Percentiles rank a stretch among this genome's conserved stretches.
Evolutionary conservation across 108 stramenopile species (phyloP).

Genomic region (Nannochloropsis salina): DNA sequence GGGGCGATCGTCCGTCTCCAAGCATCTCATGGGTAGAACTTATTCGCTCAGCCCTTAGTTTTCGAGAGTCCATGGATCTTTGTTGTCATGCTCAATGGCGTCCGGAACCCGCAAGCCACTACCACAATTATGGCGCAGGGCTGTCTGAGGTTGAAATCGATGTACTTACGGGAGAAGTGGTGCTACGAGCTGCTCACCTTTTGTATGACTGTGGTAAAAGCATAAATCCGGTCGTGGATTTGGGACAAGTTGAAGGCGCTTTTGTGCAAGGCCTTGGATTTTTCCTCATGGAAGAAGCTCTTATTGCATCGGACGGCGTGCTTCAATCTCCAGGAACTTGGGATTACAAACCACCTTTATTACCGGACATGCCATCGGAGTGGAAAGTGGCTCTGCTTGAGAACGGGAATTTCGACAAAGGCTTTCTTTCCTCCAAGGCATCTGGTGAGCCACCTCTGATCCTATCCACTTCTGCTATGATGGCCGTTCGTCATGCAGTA

Average conservation of each 20-base stretch:
- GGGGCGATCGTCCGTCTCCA: neutral
- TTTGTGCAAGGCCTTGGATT: slow-evolving; percentile 51
- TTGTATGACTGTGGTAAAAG: slow-evolving; percentile 43
- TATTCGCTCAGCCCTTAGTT: neutral
- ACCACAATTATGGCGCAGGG: slow-evolving; percentile 42
- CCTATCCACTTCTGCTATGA: slow-evolving; percentile 18
- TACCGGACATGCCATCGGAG: slow-evolving; percentile 37
- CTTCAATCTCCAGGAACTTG: slow-evolving; percentile 40
- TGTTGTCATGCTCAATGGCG: slow-evolving; percentile 8
- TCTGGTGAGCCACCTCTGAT: slow-evolving; percentile 44
- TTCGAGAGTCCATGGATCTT: neutral
- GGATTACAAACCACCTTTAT: slow-evolving; percentile 50
- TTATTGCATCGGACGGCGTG: slow-evolving; percentile 20
- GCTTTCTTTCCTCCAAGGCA: slow-evolving; percentile 37
- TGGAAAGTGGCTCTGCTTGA: slow-evolving; percentile 40
- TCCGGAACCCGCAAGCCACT: slow-evolving; percentile 29
- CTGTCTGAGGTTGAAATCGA: slow-evolving; percentile 44
- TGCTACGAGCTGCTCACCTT: slow-evolving; percentile 31
- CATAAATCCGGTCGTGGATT: slow-evolving; percentile 42
- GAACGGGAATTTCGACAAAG: slow-evolving; percentile 4
- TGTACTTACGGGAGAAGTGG: slow-evolving; percentile 37
- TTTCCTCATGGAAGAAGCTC: slow-evolving; percentile 32
- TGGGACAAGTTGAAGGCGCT: slow-evolving; percentile 53
- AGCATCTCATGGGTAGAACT: neutral
- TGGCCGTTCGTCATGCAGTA: slow-evolving; percentile 43